Evolutionary conservation across 1,139 yeast species (phyloP).

Genomic region (Sugiyamaella novakii): DNA sequence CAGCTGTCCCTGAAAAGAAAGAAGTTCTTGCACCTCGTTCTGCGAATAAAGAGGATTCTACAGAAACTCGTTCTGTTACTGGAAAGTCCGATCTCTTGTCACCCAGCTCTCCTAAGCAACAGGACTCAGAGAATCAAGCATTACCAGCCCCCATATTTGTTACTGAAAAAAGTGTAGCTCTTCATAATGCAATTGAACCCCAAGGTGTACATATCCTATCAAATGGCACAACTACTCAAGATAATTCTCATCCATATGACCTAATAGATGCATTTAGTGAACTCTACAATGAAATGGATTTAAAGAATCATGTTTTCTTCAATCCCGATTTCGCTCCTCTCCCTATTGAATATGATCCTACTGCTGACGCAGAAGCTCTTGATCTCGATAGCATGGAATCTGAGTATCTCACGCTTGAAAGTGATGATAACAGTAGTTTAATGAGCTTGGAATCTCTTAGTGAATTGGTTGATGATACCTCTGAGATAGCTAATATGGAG

Average conservation of each 20-base stretch:
- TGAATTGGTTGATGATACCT: constrained; percentile 1
- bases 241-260: not conserved
- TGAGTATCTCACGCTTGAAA: constrained; percentile 7
- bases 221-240: no score
- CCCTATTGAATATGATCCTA: constrained; percentile 8
- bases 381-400: constrained; percentile 16
- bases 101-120: no score
- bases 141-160: no score
- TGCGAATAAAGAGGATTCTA: no score
- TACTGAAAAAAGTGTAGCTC: no score
- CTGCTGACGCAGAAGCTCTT: constrained; percentile 3
- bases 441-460: constrained; percentile 2
- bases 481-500: not conserved
- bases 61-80: no score
- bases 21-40: not conserved
- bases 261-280: constrained; percentile 14
- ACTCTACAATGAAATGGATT: constrained; percentile 20
- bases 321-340: constrained; percentile 7
- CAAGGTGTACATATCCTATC: no score
- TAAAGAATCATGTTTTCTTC: constrained; percentile 20
- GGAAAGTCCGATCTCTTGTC: no score
- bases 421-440: not conserved
- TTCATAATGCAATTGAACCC: no score
- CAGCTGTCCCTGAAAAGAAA: not conserved
- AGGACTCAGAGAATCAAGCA: no score